A percentile compares a stretch with the other conserved stretches of the same genome.
phyloP scores from a whole-genome alignment of 208 protist genomes.

The Naegleria lovaniensis region DNA sequence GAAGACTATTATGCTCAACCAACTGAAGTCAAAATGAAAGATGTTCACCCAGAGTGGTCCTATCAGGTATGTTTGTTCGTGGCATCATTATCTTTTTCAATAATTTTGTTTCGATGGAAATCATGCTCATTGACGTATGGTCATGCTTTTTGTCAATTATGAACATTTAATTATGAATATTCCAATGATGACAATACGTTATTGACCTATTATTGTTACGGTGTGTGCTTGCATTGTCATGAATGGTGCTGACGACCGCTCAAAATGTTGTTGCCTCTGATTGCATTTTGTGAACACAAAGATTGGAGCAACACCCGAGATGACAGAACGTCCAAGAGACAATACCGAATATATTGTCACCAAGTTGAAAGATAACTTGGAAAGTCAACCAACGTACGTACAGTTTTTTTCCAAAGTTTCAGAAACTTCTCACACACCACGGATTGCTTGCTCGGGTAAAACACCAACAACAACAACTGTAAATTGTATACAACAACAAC shows the following conservation, averaged over 20 bases:
- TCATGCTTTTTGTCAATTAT: too few species aligned
- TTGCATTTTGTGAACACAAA: background rate
- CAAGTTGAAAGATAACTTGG: slow-evolving; percentile 38
- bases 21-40: slow-evolving; percentile 46
- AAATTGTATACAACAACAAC: too few species aligned
- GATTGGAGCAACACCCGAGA: slow-evolving; percentile 49
- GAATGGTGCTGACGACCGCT: background rate
- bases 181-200: too few species aligned
- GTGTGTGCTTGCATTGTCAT: too few species aligned
- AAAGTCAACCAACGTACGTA: slow-evolving; percentile 35
- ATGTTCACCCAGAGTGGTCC: slow-evolving; percentile 49
- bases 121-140: too few species aligned
- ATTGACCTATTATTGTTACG: too few species aligned
- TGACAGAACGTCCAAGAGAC: slow-evolving; percentile 38
- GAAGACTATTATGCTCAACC: slow-evolving; percentile 57
- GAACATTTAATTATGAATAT: too few species aligned
- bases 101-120: too few species aligned
- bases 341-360: slow-evolving; percentile 30
- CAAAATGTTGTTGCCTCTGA: background rate
- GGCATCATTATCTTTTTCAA: too few species aligned
- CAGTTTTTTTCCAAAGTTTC: slow-evolving; percentile 22
- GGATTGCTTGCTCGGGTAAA: too few species aligned
- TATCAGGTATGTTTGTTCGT: slow-evolving; percentile 47
- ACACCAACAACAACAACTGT: too few species aligned
- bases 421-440: too few species aligned